Conservation (phyloP, 1,139 yeast genomes). For the Meyerozyma smithsonii region DNA sequence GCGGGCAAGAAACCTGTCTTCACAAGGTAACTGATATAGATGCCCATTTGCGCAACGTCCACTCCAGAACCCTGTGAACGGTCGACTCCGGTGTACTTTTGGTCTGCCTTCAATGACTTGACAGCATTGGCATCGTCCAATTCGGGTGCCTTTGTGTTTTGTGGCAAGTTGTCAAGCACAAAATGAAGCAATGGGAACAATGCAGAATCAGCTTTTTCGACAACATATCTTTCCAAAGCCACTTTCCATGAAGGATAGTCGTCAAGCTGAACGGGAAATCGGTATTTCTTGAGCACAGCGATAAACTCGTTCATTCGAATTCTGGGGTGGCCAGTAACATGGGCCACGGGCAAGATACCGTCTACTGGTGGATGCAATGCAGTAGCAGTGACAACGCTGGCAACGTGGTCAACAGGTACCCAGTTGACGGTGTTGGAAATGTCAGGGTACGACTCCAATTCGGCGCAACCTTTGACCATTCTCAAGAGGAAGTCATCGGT, state of each 20-base stretch:
- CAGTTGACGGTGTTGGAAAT: conserved; percentile 85
- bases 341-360: conserved; percentile 66
- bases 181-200: conserved; percentile 90
- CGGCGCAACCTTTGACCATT: conserved; percentile 91
- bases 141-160: conserved; percentile 91
- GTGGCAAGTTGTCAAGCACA: conserved; percentile 88
- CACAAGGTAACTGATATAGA: conserved; percentile 74
- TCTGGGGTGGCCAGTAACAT: conserved; percentile 97
- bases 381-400: conserved; percentile 81
- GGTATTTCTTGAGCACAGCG: conserved; percentile 59
- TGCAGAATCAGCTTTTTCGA: conserved; percentile 69
- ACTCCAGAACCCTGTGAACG: conserved; percentile 70
- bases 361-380: conserved; percentile 68
- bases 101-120: conserved; percentile 56
- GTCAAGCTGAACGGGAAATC: conserved; percentile 58
- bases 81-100: conserved; percentile 61
- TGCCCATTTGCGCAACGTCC: conserved; percentile 58
- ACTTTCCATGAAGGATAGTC: conserved; percentile 80
- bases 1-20: conserved; percentile 73
- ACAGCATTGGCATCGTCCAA: conserved; percentile 81
- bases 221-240: conserved; percentile 70
- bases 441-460: conserved; percentile 80
- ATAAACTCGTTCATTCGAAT: conserved; percentile 73
- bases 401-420: conserved; percentile 98
- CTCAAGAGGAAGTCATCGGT: conserved; percentile 94